phyloP scores from a whole-genome alignment of 805 yeast genomes.

The Teunomyces barrocoloradensis region DNA sequence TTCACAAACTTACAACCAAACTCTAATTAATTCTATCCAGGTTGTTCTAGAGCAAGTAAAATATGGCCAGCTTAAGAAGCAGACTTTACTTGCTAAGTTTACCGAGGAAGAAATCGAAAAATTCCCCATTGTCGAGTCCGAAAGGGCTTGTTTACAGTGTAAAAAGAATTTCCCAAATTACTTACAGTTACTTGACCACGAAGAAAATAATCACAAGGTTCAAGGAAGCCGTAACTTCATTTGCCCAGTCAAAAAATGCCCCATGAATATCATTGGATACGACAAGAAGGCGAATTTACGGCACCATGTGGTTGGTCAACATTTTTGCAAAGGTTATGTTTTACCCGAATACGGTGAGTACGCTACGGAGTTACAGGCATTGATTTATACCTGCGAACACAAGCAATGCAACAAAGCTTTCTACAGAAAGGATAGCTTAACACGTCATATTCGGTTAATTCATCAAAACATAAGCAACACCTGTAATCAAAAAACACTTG shows the following conservation, averaged over 20 bases:
- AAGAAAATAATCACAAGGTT: constrained; percentile 25
- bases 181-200: constrained; percentile 33
- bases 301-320: constrained; percentile 26
- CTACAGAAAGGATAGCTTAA: constrained; percentile 15
- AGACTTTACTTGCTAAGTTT: constrained; percentile 1
- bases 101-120: not conserved
- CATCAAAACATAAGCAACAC: constrained; percentile 9
- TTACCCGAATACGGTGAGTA: constrained; percentile 6
- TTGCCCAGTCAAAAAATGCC: constrained; percentile 33
- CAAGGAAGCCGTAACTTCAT: constrained; percentile 17
- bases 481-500: constrained; percentile 5
- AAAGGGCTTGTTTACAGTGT: constrained; percentile 26
- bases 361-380: constrained; percentile 2
- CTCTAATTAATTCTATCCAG: not conserved
- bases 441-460: constrained; percentile 13
- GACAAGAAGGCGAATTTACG: constrained; percentile 27
- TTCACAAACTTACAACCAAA: not conserved
- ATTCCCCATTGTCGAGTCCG: constrained; percentile 5
- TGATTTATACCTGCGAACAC: constrained; percentile 11
- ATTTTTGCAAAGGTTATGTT: constrained; percentile 20
- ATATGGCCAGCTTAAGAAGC: not conserved
- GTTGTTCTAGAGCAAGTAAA: not conserved
- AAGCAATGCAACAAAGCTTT: constrained; percentile 12
- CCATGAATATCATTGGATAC: constrained; percentile 43
- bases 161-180: constrained; percentile 25